phyloP scores from a whole-genome alignment of 1,284 basidiomycete genomes.

The Ceratobasidium sp. region DNA sequence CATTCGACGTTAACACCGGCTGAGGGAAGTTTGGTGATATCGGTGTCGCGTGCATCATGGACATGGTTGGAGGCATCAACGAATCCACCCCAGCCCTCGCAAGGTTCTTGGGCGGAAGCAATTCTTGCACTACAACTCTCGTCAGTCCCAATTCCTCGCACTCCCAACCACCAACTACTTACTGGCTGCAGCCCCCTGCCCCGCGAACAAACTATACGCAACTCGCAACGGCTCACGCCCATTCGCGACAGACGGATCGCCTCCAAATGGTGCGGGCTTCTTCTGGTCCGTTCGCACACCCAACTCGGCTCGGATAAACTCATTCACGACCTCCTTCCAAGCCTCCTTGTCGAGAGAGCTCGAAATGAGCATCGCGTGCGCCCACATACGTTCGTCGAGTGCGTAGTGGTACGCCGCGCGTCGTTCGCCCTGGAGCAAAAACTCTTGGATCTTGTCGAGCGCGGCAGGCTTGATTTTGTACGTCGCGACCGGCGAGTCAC shows the following conservation, averaged over 20 bases:
- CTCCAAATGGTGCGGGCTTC: constrained; percentile 39
- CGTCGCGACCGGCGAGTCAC: constrained; percentile 54
- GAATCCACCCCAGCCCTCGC: constrained; percentile 54
- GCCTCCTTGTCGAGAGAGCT: constrained; percentile 92
- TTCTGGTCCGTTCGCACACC: constrained; percentile 53
- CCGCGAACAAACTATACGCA: constrained; percentile 88
- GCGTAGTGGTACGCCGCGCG: constrained; percentile 90
- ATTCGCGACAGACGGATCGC: constrained; percentile 54
- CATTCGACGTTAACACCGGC: constrained; percentile 57
- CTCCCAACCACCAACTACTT: constrained; percentile 51
- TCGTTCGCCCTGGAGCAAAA: constrained; percentile 85
- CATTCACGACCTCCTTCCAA: constrained; percentile 90
- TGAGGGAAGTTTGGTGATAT: constrained; percentile 71
- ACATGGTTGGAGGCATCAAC: constrained; percentile 58
- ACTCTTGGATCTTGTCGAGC: constrained; percentile 81
- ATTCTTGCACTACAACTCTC: constrained; percentile 71
- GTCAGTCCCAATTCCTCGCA: constrained; percentile 29
- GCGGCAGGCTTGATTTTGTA: constrained; percentile 65
- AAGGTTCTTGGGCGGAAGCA: constrained; percentile 71
- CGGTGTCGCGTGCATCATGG: constrained; percentile 63
- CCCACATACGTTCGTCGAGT: constrained; percentile 89
- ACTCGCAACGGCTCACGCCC: constrained; percentile 78
- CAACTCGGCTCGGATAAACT: constrained; percentile 87
- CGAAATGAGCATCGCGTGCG: constrained; percentile 95
- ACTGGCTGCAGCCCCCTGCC: constrained; percentile 82